phyloP scores from a whole-genome alignment of 768 basidiomycete species.

The Suillus bovinus region DNA sequence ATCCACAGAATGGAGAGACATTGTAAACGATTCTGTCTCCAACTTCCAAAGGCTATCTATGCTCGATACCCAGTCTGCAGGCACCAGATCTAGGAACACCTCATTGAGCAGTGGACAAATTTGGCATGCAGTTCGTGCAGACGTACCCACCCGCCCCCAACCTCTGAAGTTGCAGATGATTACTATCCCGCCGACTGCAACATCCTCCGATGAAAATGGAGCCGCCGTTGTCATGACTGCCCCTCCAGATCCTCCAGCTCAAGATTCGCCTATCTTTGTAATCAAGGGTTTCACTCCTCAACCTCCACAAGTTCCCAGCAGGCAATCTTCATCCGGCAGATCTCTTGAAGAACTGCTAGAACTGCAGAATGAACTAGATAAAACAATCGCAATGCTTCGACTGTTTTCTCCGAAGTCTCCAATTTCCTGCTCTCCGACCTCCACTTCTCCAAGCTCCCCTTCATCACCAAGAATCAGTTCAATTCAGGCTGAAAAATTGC shows the following conservation, averaged over 20 bases:
- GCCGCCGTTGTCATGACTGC: not conserved
- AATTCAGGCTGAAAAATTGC: slow-evolving; percentile 12
- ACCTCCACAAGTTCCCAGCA: slow-evolving; percentile 9
- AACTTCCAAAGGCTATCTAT: slow-evolving; percentile 10
- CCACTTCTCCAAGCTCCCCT: slow-evolving; percentile 27
- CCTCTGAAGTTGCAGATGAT: slow-evolving; percentile 9
- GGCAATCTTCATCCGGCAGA: slow-evolving; percentile 22
- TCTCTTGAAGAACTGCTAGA: slow-evolving; percentile 56
- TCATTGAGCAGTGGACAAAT: slow-evolving; percentile 11
- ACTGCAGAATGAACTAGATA: slow-evolving; percentile 64
- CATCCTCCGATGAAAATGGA: not conserved
- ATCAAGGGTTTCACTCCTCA: slow-evolving; percentile 38
- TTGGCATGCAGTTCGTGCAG: slow-evolving; percentile 5
- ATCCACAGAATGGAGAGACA: slow-evolving; percentile 12
- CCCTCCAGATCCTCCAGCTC: slow-evolving; percentile 15
- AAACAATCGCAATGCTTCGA: slow-evolving; percentile 59
- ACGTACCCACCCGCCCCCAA: slow-evolving; percentile 2
- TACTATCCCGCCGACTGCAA: slow-evolving; percentile 3
- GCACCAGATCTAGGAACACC: slow-evolving; percentile 10
- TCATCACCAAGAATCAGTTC: slow-evolving; percentile 34
- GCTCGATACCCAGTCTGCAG: slow-evolving; percentile 13
- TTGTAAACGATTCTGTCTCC: slow-evolving; percentile 10
- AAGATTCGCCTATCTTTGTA: slow-evolving; percentile 47
- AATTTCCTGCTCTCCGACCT: not conserved
- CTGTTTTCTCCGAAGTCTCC: slow-evolving; percentile 37